Base-by-base conservation (phyloP, 2,329 filamentous ascomycete species). In the Dactylella cylindrospora region DNA sequence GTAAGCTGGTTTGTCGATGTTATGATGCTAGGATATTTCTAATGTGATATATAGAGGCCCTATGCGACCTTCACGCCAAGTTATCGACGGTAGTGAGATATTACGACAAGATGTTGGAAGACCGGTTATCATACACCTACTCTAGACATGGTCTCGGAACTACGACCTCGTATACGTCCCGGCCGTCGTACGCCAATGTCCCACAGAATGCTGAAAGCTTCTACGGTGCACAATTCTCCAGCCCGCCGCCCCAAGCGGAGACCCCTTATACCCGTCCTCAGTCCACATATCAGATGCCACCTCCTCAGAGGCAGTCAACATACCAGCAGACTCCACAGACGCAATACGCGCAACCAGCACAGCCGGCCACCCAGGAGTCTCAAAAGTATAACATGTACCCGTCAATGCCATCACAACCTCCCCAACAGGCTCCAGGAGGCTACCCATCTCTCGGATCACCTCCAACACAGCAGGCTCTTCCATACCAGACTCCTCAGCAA, bases 51-150 rank as follows among this genome's bases (percentile, higher is more conserved):
- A 17, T 64, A 93, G 90, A 98, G 72, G 93, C 91, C 0, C 79
- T 98, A 7, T 80, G 97, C 19, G 93, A 98, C 72, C 78, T 98
- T 0, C 93, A 98, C 71, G 87, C 90, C 13, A 98, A 98, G 72
- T 78, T 98, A 19, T 93, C 91, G 0, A 96, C 91, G 0, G 93
- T 97, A 20, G 93, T 98, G 3, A 83, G 93, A 26, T 97, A 97
- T 71, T 98, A 98, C 71, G 93, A 98, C 73, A 84, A 90, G 32
- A 97, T 98, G 93, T 79, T 98, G 12, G 93, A 98, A 73, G 93
- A 98, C 66, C 84, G 93, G 31, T 78, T 98, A 20, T 95, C 90
- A 6, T 94, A 86, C 72, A 91, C 93, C 1, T 97, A 97, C 72
- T 86, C 84, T 66, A 88, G 95, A 69, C 86, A 91, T 68, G 84